These are phyloP conservation scores for Gossypium trilobum DNA, from an alignment of 441 rosid genomes.

Conservation along the genomic window DNA sequence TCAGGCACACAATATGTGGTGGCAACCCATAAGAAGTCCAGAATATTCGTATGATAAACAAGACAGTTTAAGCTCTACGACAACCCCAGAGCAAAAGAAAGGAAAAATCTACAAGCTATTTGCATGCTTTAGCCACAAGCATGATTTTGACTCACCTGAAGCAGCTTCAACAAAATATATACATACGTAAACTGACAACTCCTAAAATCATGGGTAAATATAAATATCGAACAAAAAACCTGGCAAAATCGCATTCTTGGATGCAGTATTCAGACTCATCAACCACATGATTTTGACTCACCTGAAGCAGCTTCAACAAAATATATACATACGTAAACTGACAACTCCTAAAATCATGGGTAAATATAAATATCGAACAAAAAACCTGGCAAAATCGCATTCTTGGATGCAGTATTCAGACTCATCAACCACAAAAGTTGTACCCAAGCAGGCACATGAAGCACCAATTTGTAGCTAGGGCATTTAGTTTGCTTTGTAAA, in stretches of 20 bases:
- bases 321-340: not conserved
- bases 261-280: not conserved
- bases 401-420: not conserved
- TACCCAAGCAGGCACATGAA: not conserved
- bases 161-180: not conserved
- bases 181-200: not conserved
- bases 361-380: not conserved
- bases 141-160: not conserved
- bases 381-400: not conserved
- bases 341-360: not conserved
- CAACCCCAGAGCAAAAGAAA: not conserved
- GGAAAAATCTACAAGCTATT: not conserved
- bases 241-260: not conserved
- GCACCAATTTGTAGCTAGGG: not conserved
- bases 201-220: not conserved
- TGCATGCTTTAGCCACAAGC: slow-evolving; percentile 9
- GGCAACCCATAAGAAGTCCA: not conserved
- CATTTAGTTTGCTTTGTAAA: not conserved
- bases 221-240: not conserved
- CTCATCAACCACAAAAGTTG: not conserved
- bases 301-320: not conserved
- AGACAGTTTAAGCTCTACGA: not conserved
- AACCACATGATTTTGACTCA: not conserved
- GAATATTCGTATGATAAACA: not conserved
- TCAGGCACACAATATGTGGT: not conserved